A percentile compares a stretch with the other conserved stretches of the same genome.
Evolutionary conservation across 768 basidiomycete genomes (phyloP).

Genomic region (Kwoniella heveanensis): DNA sequence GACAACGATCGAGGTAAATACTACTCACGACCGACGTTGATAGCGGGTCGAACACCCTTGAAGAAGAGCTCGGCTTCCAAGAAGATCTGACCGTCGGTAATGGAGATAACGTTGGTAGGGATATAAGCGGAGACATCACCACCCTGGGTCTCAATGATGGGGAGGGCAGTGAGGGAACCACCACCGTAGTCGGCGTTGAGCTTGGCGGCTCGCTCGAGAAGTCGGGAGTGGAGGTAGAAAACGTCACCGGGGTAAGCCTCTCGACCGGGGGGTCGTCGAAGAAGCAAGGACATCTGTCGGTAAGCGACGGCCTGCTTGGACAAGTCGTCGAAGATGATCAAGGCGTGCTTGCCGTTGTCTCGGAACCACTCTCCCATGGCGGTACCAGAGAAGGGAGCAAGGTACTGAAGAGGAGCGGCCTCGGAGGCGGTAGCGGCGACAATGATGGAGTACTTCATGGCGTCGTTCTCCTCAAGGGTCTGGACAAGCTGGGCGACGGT

Average conservation of each 20-base stretch:
- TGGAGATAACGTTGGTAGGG: constrained; percentile 92
- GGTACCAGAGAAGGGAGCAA: constrained; percentile 99
- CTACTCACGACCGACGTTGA: constrained; percentile 85
- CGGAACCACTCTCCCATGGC: constrained; percentile 99
- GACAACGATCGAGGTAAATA: background rate
- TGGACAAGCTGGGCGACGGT: constrained; percentile 99
- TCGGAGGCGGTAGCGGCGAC: constrained; percentile 99
- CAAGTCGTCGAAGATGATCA: constrained; percentile 99
- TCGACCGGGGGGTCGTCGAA: constrained; percentile 99
- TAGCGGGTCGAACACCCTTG: constrained; percentile 99
- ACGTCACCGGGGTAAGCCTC: constrained; percentile 95
- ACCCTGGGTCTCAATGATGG: constrained; percentile 98
- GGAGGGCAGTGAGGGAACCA: constrained; percentile 96
- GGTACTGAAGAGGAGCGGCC: constrained; percentile 98
- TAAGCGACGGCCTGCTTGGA: constrained; percentile 99
- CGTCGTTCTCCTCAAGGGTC: constrained; percentile 99
- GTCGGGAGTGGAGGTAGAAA: constrained; percentile 99
- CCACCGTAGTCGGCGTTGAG: constrained; percentile 99
- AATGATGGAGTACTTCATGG: constrained; percentile 99
- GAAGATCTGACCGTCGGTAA: constrained; percentile 98
- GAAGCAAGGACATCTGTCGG: constrained; percentile 99
- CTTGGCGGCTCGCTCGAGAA: constrained; percentile 99
- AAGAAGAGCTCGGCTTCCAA: constrained; percentile 99
- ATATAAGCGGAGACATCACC: constrained; percentile 99
- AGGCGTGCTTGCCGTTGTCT: constrained; percentile 99